phyloP scores from a whole-genome alignment of 2,329 filamentous ascomycete genomes.

The Bipolaris bicolor region DNA sequence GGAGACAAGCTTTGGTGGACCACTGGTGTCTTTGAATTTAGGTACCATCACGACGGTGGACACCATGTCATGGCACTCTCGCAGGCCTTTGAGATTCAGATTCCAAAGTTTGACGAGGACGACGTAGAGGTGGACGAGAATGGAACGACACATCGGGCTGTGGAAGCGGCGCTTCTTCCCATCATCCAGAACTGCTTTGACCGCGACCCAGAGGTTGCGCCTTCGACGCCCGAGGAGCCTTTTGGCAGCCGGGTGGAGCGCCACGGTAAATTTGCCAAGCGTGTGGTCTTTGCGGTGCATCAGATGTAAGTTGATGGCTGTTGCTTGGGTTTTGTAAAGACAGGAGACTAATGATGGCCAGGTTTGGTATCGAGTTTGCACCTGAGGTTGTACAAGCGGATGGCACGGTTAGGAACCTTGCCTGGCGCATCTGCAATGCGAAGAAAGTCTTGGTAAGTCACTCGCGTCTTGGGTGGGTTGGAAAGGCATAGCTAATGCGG shows the following conservation, averaged over 20 bases:
- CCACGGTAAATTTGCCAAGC: conserved; percentile 84
- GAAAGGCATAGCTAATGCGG: conserved; percentile 5
- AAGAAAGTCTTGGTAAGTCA: conserved; percentile 86
- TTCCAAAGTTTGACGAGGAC: conserved; percentile 80
- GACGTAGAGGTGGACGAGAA: conserved; percentile 65
- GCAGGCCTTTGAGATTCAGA: conserved; percentile 87
- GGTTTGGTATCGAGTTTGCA: conserved; percentile 92
- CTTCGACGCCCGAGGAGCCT: conserved; percentile 75
- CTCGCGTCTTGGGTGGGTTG: not conserved
- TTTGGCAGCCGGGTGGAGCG: conserved; percentile 87
- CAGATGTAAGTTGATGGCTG: conserved; percentile 71
- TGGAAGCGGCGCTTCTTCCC: conserved; percentile 79
- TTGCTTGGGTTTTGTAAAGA: not conserved
- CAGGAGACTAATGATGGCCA: conserved; percentile 29
- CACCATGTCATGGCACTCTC: conserved; percentile 95
- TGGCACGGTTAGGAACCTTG: conserved; percentile 85
- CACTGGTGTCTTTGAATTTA: conserved; percentile 93
- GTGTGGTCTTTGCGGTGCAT: conserved; percentile 91
- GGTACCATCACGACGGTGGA: conserved; percentile 91
- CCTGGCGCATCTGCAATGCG: conserved; percentile 93
- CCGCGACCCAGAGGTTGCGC: conserved; percentile 87
- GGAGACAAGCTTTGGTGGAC: conserved; percentile 98
- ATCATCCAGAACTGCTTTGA: conserved; percentile 93
- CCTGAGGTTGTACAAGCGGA: conserved; percentile 91
- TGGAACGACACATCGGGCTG: conserved; percentile 68